Percentiles rank a stretch among this genome's conserved stretches.
phyloP scores from a whole-genome alignment of 2,329 filamentous ascomycete genomes.

The Fusarium torreyae region DNA sequence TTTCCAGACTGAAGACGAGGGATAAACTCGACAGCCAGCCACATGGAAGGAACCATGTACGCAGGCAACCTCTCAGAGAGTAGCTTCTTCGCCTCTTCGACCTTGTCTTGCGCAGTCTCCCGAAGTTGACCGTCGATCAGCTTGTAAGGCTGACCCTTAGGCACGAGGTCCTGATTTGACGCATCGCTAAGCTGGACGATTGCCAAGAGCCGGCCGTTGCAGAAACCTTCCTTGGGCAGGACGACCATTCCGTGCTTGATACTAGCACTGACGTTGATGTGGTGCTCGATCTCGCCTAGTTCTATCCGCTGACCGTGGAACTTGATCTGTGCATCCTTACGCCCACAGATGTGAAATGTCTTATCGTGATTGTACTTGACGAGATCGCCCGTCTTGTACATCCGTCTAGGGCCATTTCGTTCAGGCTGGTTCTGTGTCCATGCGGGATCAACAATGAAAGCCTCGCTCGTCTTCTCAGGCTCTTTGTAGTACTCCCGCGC shows the following conservation, averaged over 20 bases:
- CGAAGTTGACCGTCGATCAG: constrained; percentile 21
- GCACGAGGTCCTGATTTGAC: constrained; percentile 17
- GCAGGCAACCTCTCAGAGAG: constrained; percentile 37
- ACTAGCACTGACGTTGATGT: constrained; percentile 36
- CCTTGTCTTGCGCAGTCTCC: not conserved
- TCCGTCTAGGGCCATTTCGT: not conserved
- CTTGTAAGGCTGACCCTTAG: constrained; percentile 26
- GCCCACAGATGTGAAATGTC: constrained; percentile 44
- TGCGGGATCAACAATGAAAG: constrained; percentile 46
- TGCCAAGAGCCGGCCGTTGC: constrained; percentile 32
- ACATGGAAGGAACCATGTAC: constrained; percentile 46
- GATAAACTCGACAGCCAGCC: constrained; percentile 39
- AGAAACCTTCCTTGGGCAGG: constrained; percentile 31
- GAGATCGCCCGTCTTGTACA: constrained; percentile 48
- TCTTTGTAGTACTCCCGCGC: constrained; percentile 66
- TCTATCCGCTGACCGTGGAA: constrained; percentile 55
- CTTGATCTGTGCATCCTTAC: constrained; percentile 54
- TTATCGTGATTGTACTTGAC: constrained; percentile 50
- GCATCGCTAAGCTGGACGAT: constrained; percentile 31
- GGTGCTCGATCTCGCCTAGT: constrained; percentile 53
- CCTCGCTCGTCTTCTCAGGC: constrained; percentile 51
- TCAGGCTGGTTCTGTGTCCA: constrained; percentile 24
- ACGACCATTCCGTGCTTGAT: constrained; percentile 47
- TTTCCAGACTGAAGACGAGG: constrained; percentile 43
- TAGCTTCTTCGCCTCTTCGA: constrained; percentile 30